Percentiles rank a stretch among this genome's conserved stretches.
Evolutionary conservation across 73 alveolate species (phyloP).

Genomic region (Tetrahymena malaccensis): DNA sequence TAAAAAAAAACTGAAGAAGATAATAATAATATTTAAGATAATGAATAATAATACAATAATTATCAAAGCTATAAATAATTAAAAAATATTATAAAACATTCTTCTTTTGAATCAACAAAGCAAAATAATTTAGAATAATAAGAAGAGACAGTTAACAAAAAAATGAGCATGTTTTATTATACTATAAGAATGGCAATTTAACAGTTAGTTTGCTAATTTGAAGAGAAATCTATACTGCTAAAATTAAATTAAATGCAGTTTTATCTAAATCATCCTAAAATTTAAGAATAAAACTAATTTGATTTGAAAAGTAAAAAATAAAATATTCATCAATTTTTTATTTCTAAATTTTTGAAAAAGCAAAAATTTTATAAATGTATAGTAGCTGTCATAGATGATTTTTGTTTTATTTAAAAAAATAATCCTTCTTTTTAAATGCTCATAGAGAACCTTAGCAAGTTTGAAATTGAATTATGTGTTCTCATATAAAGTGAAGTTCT

Average conservation of each 20-base stretch:
- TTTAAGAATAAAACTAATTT: too few relatives aligned
- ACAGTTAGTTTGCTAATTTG: not conserved
- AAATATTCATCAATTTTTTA: not conserved
- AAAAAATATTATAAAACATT: too few relatives aligned
- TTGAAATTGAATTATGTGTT: not conserved
- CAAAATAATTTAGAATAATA: too few relatives aligned
- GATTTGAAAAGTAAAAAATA: not conserved
- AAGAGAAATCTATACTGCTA: not conserved
- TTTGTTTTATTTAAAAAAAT: too few relatives aligned
- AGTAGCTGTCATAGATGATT: not conserved
- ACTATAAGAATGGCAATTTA: not conserved
- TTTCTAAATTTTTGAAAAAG: not conserved
- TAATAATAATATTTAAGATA: too few relatives aligned
- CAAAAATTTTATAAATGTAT: not conserved
- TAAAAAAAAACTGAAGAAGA: too few relatives aligned
- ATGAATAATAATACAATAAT: too few relatives aligned
- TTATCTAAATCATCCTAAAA: too few relatives aligned
- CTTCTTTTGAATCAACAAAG: not conserved
- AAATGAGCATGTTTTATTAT: too few relatives aligned
- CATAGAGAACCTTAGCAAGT: not conserved
- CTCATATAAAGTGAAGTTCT: not conserved
- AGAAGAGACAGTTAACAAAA: too few relatives aligned
- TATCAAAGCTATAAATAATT: too few relatives aligned
- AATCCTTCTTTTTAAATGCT: not conserved
- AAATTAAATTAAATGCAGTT: too few relatives aligned